Percentiles rank a stretch among this genome's conserved stretches.
phyloP scores from a whole-genome alignment of 148 eudicot species.

The Vaccinium macrocarpon region DNA sequence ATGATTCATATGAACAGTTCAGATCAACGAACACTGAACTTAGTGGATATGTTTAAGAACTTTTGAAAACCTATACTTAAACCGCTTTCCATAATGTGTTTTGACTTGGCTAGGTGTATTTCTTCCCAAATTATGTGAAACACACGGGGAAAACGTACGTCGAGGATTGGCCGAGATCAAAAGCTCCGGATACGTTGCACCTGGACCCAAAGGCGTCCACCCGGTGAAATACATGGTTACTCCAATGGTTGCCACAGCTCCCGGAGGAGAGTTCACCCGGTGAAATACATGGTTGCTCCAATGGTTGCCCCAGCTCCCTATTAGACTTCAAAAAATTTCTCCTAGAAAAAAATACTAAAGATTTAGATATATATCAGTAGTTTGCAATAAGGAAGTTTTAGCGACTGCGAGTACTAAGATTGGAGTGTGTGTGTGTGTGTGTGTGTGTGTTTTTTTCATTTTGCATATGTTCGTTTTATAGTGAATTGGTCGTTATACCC shows the following conservation, averaged over 20 bases:
- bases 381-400: background rate
- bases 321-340: background rate
- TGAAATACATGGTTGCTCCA: background rate
- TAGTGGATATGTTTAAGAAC: too few species aligned
- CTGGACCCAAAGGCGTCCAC: slow-evolving; percentile 19
- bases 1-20: too few species aligned
- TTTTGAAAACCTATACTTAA: too few species aligned
- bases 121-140: slow-evolving; percentile 61
- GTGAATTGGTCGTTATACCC: background rate
- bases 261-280: too few species aligned
- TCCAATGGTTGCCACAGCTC: slow-evolving; percentile 5
- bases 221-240: slow-evolving; percentile 11
- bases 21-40: too few species aligned
- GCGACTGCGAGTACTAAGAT: background rate
- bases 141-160: slow-evolving; percentile 31
- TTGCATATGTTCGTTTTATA: background rate
- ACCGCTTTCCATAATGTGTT: background rate
- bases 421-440: background rate
- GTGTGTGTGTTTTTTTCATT: too few species aligned
- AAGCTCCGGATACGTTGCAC: slow-evolving; percentile 52
- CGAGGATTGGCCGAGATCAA: slow-evolving; percentile 51
- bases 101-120: slow-evolving; percentile 38
- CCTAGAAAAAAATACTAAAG: background rate
- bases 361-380: background rate
- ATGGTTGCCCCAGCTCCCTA: background rate